Evolutionary conservation across 495 filamentous ascomycete species (phyloP), one percentile per base, ranked within the genome.

Genomic region (Hypoxylon lienhwacheense): DNA sequence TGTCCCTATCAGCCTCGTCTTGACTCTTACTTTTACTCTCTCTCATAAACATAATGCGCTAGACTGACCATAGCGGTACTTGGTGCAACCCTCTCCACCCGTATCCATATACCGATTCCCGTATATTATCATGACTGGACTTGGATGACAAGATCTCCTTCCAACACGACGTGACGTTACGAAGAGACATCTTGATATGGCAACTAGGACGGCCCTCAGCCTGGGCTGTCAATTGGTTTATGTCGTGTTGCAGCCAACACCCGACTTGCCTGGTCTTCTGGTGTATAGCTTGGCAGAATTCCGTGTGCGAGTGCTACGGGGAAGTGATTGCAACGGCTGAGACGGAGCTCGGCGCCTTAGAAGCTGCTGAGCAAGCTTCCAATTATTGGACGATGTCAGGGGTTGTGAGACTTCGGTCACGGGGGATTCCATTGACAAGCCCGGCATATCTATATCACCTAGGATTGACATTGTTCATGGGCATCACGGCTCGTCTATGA

Each of bases 291-390:
- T 37, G 22, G 46, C 34, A 39, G 39, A 46, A n/a, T 20, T 52
- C 43, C 36, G 55, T 51, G 44, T 29, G 58, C 46, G 26, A 49
- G 44, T 50, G 43, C 46, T 22, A 36, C 48, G 47, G 40, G 22
- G 46, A 61, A 15, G 34, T 34, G 46, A 49, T 47, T 36, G 41
- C 15, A 34, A 59, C 54, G 54, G 58, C 53, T 65, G 58, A 53
- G 58, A 41, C 59, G 54, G 53, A 63, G 50, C 59, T 53, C 48
- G 47, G 58, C 33, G 50, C 57, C 58, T 65, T 59, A 63, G 53
- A 63, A 65, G 53, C 44, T 59, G 63, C 63, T 65, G 54, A 62
- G 63, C 32, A 56, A 65, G 51, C 54, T 26, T 11, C 10, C 32
- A n/a, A 46, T 37, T 25, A 65, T 63, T 63, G 63, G 63, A 26